Conservation (phyloP, 345 rosid species). For the Trapa incisa region DNA sequence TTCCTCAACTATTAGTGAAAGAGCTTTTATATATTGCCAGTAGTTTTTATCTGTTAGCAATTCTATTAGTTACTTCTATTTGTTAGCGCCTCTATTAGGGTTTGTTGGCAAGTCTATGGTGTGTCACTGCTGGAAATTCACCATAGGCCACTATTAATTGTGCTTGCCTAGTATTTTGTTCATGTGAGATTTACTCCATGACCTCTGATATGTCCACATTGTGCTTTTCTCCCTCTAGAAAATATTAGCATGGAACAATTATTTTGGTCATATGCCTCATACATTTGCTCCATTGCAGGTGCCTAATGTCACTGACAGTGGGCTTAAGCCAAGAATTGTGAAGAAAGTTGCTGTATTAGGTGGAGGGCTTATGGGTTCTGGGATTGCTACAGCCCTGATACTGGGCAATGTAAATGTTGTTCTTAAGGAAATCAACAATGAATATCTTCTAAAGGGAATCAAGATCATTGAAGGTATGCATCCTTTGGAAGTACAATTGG, state of each 20-base stretch:
- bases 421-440: slow-evolving; percentile 79
- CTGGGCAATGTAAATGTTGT: slow-evolving; percentile 53
- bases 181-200: background rate
- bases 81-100: background rate
- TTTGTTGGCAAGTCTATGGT: background rate
- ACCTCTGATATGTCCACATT: background rate
- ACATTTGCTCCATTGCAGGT: slow-evolving; percentile 39
- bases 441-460: slow-evolving; percentile 68
- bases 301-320: slow-evolving; percentile 74
- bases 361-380: slow-evolving; percentile 98
- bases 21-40: background rate
- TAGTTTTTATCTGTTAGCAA: background rate
- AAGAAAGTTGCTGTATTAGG: slow-evolving; percentile 93
- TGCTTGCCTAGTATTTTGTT: background rate
- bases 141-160: background rate
- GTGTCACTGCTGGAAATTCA: background rate
- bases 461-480: slow-evolving; percentile 61
- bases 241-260: background rate
- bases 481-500: background rate
- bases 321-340: slow-evolving; percentile 64
- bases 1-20: background rate
- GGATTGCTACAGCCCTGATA: slow-evolving; percentile 77
- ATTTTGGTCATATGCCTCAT: background rate
- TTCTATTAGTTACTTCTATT: background rate
- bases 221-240: background rate